These are phyloP conservation scores for Penicillium thymicola DNA, from an alignment of 2,329 filamentous ascomycete species.

Conservation along the genomic window DNA sequence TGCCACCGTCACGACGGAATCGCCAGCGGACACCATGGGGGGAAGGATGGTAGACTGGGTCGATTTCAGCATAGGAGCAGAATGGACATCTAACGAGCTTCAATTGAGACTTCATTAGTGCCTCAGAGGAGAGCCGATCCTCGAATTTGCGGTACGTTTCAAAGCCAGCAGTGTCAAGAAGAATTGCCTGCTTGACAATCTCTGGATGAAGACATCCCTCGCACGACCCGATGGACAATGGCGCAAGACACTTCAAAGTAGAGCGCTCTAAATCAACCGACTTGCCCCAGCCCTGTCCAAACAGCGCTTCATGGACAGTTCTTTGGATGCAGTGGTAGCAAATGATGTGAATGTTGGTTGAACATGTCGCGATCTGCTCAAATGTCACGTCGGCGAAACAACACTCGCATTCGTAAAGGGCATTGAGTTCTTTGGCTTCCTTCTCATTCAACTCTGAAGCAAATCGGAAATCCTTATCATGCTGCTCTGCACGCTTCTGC, in stretches of 20 bases:
- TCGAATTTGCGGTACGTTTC: constrained; percentile 75
- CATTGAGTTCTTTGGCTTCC: constrained; percentile 41
- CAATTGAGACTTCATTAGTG: constrained; percentile 67
- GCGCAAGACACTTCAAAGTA: constrained; percentile 79
- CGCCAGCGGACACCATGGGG: constrained; percentile 54
- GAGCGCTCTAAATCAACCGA: constrained; percentile 70
- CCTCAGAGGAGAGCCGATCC: constrained; percentile 72
- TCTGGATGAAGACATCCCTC: constrained; percentile 67
- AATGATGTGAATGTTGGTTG: constrained; percentile 43
- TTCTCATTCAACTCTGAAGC: constrained; percentile 44
- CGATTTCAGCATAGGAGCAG: constrained; percentile 85
- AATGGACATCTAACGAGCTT: constrained; percentile 83
- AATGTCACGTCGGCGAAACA: constrained; percentile 48
- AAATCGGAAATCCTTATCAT: constrained; percentile 36
- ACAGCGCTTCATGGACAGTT: constrained; percentile 80
- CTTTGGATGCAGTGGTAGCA: constrained; percentile 73
- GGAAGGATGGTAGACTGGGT: constrained; percentile 66
- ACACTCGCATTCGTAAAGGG: constrained; percentile 49
- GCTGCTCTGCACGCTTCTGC: constrained; percentile 36
- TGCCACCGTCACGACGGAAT: constrained; percentile 54
- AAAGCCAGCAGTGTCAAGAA: constrained; percentile 63
- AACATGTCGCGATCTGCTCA: constrained; percentile 48
- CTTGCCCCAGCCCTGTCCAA: constrained; percentile 86
- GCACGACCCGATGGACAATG: constrained; percentile 65
- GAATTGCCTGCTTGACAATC: constrained; percentile 70